Evolutionary conservation across 1,139 yeast genomes (phyloP), one percentile per base, ranked within the genome.

Genomic region (Tardiomyces blankii): DNA sequence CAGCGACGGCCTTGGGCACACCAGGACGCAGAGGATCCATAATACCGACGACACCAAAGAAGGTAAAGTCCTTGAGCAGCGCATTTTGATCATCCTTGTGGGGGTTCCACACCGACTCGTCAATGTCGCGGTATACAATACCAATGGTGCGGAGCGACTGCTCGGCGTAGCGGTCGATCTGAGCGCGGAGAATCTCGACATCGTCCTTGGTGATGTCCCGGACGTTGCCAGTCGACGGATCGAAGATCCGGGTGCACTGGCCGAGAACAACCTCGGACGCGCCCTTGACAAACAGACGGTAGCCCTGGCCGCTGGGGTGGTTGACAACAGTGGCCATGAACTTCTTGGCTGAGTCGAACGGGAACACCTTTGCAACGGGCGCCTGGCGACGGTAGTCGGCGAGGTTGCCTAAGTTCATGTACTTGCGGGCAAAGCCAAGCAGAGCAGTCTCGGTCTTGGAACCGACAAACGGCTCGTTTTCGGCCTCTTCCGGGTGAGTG

Each of bases 371-470:
- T 5, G 74, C 83, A 38, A 83, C 65, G 14, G 69, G 61, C 18
- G 66, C 63, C 25, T 65, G 46, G 11, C 64, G 57, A 49, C 82
- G 68, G 49, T 68, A 60, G 0, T 59, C 54, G 28, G 66, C 70
- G 12, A 71, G 65, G 18, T 73, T 72, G 44, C 80, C 68, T 49
- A 78, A 61, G 32, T 72, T 70, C 51, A 88, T 71, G 44, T 74
- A 71, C 40, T 74, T 70, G 42, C 73, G 70, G 3, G 93, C 93
- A 54, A 88, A 70, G 19, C 78, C 69, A 39, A 93, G 70, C 50
- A 91, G 66, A 0, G 98, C 97, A 33, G 91, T 80, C 64, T 91
- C 99, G 6, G 98, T 93, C 64, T 91, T 91, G 51, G 93, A 86
- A 12, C 99, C 98, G 44, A 88, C 71, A 59, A 75, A 89, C 1